Evolutionary conservation across 371 early-diverging fungal species (phyloP), one percentile per base, ranked within the genome.

Genomic region (Mortierella polycephala): DNA sequence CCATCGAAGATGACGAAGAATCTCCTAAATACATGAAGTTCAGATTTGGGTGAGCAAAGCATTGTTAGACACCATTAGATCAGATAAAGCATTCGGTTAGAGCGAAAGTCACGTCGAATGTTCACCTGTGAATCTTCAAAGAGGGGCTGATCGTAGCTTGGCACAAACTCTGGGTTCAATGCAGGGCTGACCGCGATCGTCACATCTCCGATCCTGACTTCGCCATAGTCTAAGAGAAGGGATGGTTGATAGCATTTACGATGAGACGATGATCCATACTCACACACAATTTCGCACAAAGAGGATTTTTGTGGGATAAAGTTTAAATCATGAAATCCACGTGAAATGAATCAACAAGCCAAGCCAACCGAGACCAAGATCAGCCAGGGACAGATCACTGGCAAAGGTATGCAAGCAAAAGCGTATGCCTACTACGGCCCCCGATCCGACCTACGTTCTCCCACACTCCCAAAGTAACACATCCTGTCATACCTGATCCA

Each of bases 1-100:
- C 90, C 90, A 90, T 87, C 90, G 77, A 46, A 90, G 75, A 81
- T 90, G 90, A 68, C 88, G 83, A n/a, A 94, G 74, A 23, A 92
- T 80, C 76, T 94, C 93, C 92, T 93, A 82, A 14, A 7, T 60
- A 30, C 20, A 41, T 39, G 37, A 50, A 5, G 21, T 54, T 16
- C 1, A 40, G 21, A 20, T 12, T 13, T 51, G 49, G 0, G 47
- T 47, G 6, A 23, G 18, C 18, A 37, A 39, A 30, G 30, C 30
- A 30, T 30, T 4, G 30, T 30, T 30, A 30, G 30, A 4, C 30
- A 30, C 30, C 30, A 30, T 30, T 30, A 30, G 30, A 30, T 30
- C 4, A 30, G 30, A 30, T 30, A 30, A 30, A 30, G 30, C 30
- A 30, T 30, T 30, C 30, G 30, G 30, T 30, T 30, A 30, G 30